phyloP scores from a whole-genome alignment of 2,329 filamentous ascomycete genomes.

The Onygenales sp. region DNA sequence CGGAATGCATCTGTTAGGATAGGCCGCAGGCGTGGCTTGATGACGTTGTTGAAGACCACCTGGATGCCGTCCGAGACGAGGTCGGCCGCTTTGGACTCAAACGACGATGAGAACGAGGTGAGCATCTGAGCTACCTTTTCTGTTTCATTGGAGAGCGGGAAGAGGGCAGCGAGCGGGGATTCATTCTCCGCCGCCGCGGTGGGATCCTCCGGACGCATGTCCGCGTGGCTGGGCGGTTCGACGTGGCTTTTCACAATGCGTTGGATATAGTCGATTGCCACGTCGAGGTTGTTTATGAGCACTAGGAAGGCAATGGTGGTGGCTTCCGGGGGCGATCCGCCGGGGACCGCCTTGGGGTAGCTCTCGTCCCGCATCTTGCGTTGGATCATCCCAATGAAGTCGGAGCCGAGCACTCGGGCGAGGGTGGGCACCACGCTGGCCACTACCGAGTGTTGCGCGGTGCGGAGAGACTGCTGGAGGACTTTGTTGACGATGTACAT shows the following conservation, averaged over 20 bases:
- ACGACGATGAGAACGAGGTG: slow-evolving; percentile 58
- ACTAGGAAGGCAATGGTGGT: slow-evolving; percentile 84
- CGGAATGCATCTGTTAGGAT: slow-evolving; percentile 83
- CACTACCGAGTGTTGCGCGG: slow-evolving; percentile 70
- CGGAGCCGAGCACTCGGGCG: slow-evolving; percentile 68
- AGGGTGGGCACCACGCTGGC: slow-evolving; percentile 69
- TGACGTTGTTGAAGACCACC: slow-evolving; percentile 77
- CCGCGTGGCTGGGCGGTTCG: slow-evolving; percentile 18
- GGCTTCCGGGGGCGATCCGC: slow-evolving; percentile 75
- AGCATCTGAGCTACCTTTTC: slow-evolving; percentile 59
- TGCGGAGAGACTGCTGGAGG: slow-evolving; percentile 74
- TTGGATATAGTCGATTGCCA: slow-evolving; percentile 80
- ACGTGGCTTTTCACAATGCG: slow-evolving; percentile 71
- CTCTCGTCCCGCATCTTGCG: slow-evolving; percentile 95
- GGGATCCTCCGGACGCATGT: slow-evolving; percentile 26
- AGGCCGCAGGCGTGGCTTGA: slow-evolving; percentile 74
- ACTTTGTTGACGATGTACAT: slow-evolving; percentile 99
- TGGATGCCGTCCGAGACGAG: slow-evolving; percentile 74
- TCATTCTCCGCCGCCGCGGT: slow-evolving; percentile 17
- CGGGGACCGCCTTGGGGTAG: slow-evolving; percentile 71
- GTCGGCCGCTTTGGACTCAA: slow-evolving; percentile 69
- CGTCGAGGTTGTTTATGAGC: slow-evolving; percentile 89
- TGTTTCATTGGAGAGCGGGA: slow-evolving; percentile 72
- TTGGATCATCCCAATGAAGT: slow-evolving; percentile 96
- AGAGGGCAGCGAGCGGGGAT: slow-evolving; percentile 50